phyloP scores from a whole-genome alignment of 345 rosid genomes.

The Geranium brycei region DNA sequence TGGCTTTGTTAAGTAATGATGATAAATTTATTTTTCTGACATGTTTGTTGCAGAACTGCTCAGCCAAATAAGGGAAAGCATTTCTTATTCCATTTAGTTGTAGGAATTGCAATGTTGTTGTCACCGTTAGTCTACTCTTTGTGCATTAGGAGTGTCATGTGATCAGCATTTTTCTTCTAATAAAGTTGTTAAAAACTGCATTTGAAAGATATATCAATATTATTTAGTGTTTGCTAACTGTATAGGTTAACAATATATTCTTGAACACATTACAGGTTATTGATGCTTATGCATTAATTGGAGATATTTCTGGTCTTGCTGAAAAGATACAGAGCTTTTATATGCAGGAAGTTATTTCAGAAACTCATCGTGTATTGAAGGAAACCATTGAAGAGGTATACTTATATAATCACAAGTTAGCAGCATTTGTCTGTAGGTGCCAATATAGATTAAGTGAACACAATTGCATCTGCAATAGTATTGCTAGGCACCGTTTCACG shows the following conservation, averaged over 20 bases:
- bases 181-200: not conserved
- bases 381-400: conserved; percentile 67
- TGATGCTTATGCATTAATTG: conserved; percentile 96
- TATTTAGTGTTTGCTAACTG: not conserved
- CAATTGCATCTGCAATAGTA: not conserved
- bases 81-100: no score
- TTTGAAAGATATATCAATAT: not conserved
- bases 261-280: conserved; percentile 47
- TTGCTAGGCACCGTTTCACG: no score
- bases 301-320: conserved; percentile 93
- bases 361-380: conserved; percentile 72
- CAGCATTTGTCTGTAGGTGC: not conserved
- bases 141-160: no score
- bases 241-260: not conserved
- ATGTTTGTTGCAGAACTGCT: no score
- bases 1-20: no score
- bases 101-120: no score
- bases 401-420: conserved; percentile 3
- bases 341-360: conserved; percentile 95
- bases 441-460: not conserved
- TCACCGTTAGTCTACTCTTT: no score
- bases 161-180: no score
- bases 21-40: no score
- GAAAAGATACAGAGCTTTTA: conserved; percentile 96
- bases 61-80: no score